Evolutionary conservation across 2,329 filamentous ascomycete species (phyloP).

Genomic region (Aureobasidium melanogenum): DNA sequence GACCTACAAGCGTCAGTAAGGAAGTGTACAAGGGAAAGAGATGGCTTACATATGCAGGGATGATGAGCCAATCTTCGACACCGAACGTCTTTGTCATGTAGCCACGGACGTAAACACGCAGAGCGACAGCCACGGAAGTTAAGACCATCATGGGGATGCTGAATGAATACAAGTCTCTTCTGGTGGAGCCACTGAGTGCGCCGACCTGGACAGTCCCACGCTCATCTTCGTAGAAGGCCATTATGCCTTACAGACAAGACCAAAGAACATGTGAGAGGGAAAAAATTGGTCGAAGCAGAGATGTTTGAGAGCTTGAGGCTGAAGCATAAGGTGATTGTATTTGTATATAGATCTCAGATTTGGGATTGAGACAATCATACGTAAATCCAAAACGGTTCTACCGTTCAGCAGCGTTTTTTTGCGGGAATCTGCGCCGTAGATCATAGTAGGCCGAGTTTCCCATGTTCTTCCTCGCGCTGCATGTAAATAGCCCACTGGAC

Average conservation of each 20-base stretch:
- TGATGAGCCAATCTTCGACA: constrained; percentile 11
- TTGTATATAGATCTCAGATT: too few relatives aligned
- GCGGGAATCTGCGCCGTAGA: not conserved
- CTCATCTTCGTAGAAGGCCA: not conserved
- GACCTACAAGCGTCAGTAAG: not conserved
- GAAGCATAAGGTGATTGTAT: not conserved
- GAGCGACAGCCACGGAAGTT: not conserved
- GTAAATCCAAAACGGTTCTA: not conserved
- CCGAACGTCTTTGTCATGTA: constrained; percentile 11
- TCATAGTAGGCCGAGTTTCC: not conserved
- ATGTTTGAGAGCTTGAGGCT: not conserved
- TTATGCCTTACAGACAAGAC: not conserved
- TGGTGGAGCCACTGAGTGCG: not conserved
- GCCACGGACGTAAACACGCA: constrained; percentile 12
- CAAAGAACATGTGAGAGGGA: not conserved
- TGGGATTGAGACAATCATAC: not conserved
- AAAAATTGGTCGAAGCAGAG: not conserved
- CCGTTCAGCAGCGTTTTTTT: not conserved
- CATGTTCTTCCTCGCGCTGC: not conserved
- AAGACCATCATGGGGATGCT: not conserved
- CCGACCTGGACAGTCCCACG: not conserved
- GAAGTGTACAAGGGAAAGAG: not conserved
- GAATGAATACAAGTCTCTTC: not conserved
- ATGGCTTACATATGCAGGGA: constrained; percentile 10
- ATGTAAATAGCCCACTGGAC: not conserved